phyloP scores from a whole-genome alignment of 2,329 filamentous ascomycete species.

The Colletotrichum echinochloae region DNA sequence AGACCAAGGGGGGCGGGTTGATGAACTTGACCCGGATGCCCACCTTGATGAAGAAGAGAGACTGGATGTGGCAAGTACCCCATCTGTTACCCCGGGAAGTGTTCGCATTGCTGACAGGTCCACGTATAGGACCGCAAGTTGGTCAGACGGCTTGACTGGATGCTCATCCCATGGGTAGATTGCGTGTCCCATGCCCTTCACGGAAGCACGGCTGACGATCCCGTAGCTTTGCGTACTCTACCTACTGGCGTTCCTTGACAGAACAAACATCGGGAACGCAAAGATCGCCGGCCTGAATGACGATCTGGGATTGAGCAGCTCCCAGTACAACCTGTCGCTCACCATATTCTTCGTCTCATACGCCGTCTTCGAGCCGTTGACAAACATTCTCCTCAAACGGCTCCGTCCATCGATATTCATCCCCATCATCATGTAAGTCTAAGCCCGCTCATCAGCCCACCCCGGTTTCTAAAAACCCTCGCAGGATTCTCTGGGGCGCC shows the following conservation, averaged over 20 bases:
- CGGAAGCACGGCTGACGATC: not conserved
- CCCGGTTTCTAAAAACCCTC: constrained; percentile 35
- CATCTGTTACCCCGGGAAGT: not conserved
- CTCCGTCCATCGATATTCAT: constrained; percentile 83
- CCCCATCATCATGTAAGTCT: constrained; percentile 77
- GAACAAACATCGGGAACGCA: constrained; percentile 63
- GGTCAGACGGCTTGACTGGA: constrained; percentile 15
- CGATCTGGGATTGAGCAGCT: constrained; percentile 57
- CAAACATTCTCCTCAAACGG: constrained; percentile 83
- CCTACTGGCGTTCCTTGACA: constrained; percentile 71
- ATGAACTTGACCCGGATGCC: constrained; percentile 2
- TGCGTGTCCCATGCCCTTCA: fast-evolving
- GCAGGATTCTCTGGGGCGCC: constrained; percentile 71
- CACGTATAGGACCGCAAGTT: constrained; percentile 6
- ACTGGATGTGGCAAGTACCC: not conserved
- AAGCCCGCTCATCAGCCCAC: not conserved
- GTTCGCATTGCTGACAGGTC: not conserved
- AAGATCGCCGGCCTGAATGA: constrained; percentile 56
- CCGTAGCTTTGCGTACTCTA: constrained; percentile 60
- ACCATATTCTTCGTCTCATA: constrained; percentile 77
- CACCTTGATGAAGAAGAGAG: constrained; percentile 1
- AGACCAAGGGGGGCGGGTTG: not conserved
- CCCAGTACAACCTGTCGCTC: constrained; percentile 71
- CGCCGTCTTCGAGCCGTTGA: constrained; percentile 74
- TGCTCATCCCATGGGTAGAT: constrained; percentile 28